phyloP scores from a whole-genome alignment of 805 yeast genomes.

The Isabelozyma rhagii region DNA sequence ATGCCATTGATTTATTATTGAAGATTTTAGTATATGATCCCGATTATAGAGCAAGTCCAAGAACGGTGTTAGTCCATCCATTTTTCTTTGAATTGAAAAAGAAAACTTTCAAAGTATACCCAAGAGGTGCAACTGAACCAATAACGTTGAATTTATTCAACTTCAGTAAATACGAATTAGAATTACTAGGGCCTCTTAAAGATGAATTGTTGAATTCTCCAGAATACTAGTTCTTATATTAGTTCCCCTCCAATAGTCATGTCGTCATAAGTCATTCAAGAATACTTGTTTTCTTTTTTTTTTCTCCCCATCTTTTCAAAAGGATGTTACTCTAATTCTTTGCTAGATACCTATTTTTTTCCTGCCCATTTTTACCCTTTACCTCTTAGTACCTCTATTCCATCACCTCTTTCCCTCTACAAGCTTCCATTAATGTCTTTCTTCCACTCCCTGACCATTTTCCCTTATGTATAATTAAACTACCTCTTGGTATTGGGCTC shows the following conservation, averaged over 20 bases:
- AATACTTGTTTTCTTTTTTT: neutral
- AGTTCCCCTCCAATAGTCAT: neutral
- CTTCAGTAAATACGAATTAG: conserved; percentile 67
- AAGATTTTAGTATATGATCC: conserved; percentile 89
- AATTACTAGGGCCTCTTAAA: conserved; percentile 40
- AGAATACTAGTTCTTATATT: neutral
- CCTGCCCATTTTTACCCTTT: neutral
- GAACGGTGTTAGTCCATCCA: conserved; percentile 79
- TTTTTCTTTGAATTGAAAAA: conserved; percentile 85
- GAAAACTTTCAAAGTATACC: conserved; percentile 47
- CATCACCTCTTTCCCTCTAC: neutral
- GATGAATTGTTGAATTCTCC: conserved; percentile 23
- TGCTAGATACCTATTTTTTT: neutral
- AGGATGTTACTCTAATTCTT: neutral
- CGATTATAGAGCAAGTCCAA: conserved; percentile 72
- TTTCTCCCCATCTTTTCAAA: neutral
- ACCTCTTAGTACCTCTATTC: neutral
- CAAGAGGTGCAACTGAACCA: conserved; percentile 47
- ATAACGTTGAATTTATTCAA: conserved; percentile 54
- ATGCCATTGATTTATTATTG: conserved; percentile 81
- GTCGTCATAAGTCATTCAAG: neutral
- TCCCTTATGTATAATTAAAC: neutral
- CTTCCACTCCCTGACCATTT: neutral
- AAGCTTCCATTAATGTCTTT: neutral
- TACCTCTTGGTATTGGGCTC: neutral